A percentile compares a stretch with the other conserved stretches of the same genome.
These are phyloP conservation scores for Babesia bovis DNA, from an alignment of 169 alveolate genomes.

Conservation along the genomic window DNA sequence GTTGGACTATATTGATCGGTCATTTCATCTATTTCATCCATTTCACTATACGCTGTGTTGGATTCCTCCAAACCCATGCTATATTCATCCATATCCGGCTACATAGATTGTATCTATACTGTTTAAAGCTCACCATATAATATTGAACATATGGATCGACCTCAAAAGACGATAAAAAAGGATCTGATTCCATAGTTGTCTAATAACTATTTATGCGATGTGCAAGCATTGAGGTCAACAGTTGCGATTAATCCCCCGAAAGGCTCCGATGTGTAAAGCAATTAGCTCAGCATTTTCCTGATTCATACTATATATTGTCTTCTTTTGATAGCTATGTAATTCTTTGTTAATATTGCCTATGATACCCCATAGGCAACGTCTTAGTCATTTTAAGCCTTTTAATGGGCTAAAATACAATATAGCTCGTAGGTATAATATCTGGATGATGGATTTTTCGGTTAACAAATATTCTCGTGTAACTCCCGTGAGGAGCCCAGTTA, in stretches of 20 bases:
- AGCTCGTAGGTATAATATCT: background rate
- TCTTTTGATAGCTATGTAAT: background rate
- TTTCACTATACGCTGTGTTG: too few species aligned
- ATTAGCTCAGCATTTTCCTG: background rate
- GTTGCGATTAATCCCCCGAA: background rate
- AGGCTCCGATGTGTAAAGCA: background rate
- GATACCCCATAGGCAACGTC: constrained; percentile 21
- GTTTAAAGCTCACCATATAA: background rate
- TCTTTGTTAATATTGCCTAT: background rate
- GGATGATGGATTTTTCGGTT: constrained; percentile 24
- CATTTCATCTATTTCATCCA: too few species aligned
- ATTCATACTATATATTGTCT: background rate
- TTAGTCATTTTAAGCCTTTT: too few species aligned
- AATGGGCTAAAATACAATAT: too few species aligned
- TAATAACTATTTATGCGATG: background rate
- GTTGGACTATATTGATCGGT: background rate
- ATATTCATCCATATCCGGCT: too few species aligned
- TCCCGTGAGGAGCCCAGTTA: constrained; percentile 10
- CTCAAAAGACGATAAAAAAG: background rate
- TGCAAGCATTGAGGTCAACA: background rate
- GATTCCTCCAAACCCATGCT: too few species aligned
- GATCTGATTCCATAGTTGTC: background rate
- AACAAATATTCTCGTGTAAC: constrained; percentile 14
- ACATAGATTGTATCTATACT: too few species aligned
- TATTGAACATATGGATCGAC: background rate